Evolutionary conservation across 2,329 filamentous ascomycete species (phyloP).

Genomic region (Penicillium verrucosum): DNA sequence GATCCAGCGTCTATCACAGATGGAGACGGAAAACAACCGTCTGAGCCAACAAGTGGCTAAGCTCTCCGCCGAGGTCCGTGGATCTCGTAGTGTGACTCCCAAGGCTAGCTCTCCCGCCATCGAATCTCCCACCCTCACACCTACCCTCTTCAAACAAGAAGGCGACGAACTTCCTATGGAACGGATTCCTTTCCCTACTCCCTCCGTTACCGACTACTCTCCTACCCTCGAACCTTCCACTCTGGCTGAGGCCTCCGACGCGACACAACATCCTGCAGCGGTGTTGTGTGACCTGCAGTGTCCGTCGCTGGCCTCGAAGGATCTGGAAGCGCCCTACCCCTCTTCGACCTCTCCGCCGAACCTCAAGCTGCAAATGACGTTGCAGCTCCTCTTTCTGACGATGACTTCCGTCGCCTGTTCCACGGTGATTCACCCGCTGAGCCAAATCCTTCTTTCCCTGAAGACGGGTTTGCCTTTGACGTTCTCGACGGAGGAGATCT

Average conservation of each 20-base stretch:
- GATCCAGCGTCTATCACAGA: constrained; percentile 59
- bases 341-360: constrained; percentile 42
- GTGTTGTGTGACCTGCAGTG: constrained; percentile 99
- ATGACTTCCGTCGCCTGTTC: constrained; percentile 61
- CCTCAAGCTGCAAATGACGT: constrained; percentile 56
- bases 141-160: constrained; percentile 46
- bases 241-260: constrained; percentile 66
- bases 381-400: constrained; percentile 65
- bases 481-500: constrained; percentile 53
- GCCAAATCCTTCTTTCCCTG: constrained; percentile 72
- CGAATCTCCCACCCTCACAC: constrained; percentile 40
- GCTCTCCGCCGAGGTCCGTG: constrained; percentile 46
- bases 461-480: constrained; percentile 72
- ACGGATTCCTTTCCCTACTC: constrained; percentile 41
- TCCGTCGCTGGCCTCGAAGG: constrained; percentile 70
- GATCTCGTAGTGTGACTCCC: constrained; percentile 40
- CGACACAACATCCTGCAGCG: constrained; percentile 99
- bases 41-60: constrained; percentile 51
- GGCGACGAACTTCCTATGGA: constrained; percentile 42
- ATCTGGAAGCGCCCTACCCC: constrained; percentile 48
- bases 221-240: constrained; percentile 41
- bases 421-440: constrained; percentile 65
- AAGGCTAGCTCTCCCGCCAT: constrained; percentile 35
- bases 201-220: constrained; percentile 39
- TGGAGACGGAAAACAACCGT: constrained; percentile 54